Evolutionary conservation across 2,329 filamentous ascomycete species (phyloP).

Genomic region (Amauroascus niger): DNA sequence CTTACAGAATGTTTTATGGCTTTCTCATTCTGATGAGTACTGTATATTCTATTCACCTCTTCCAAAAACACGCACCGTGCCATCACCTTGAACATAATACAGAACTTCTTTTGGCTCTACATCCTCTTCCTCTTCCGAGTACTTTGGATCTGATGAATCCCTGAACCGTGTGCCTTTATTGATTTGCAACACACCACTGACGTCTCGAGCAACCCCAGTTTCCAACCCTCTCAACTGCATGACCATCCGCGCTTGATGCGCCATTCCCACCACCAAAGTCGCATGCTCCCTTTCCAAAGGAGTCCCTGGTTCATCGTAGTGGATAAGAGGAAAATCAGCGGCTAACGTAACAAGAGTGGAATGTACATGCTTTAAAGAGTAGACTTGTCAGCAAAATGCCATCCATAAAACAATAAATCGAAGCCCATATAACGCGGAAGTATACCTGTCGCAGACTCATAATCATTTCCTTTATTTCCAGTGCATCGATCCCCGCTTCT

Average conservation of each 20-base stretch:
- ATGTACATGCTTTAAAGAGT: conserved; percentile 47
- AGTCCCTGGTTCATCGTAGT: conserved; percentile 45
- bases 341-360: conserved; percentile 57
- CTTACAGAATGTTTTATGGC: background rate
- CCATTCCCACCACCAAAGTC: conserved; percentile 58
- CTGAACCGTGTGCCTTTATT: conserved; percentile 48
- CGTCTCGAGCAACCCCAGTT: conserved; percentile 79
- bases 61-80: conserved; percentile 72
- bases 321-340: conserved; percentile 64
- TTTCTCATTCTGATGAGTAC: background rate
- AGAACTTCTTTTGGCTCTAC: conserved; percentile 59
- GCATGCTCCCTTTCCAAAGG: conserved; percentile 61
- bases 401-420: background rate
- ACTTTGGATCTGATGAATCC: conserved; percentile 22
- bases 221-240: conserved; percentile 67
- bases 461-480: conserved; percentile 47
- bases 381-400: background rate
- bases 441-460: conserved; percentile 55
- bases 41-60: conserved; percentile 50
- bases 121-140: conserved; percentile 17
- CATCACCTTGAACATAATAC: conserved; percentile 72
- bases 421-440: conserved; percentile 16
- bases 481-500: conserved; percentile 34
- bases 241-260: conserved; percentile 64
- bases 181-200: conserved; percentile 76